phyloP scores from a whole-genome alignment of 202 grass and related monocot species.

The Bolboschoenoplectus hybrid region DNA sequence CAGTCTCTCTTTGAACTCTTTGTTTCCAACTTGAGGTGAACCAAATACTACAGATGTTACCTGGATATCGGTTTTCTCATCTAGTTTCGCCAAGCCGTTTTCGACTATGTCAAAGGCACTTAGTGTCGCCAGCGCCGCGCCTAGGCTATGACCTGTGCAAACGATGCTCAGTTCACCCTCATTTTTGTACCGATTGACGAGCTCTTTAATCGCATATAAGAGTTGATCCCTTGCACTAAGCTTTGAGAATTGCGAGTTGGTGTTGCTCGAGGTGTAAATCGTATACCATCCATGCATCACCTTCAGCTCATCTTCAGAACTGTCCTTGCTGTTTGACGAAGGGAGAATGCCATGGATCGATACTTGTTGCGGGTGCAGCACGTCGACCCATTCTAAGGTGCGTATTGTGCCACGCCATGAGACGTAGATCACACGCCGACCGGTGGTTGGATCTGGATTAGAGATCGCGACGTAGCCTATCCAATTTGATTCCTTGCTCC shows the following conservation, averaged over 20 bases:
- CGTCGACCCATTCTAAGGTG: slow-evolving; percentile 78
- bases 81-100: slow-evolving; percentile 53
- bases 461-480: slow-evolving; percentile 80
- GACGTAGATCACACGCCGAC: slow-evolving; percentile 75
- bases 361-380: slow-evolving; percentile 64
- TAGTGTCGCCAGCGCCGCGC: slow-evolving; percentile 69
- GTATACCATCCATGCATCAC: slow-evolving; percentile 90
- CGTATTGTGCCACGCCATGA: slow-evolving; percentile 86
- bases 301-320: slow-evolving; percentile 44
- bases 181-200: slow-evolving; percentile 53
- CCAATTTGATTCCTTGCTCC: slow-evolving; percentile 98
- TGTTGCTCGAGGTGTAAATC: slow-evolving; percentile 76
- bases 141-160: slow-evolving; percentile 82
- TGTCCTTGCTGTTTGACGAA: slow-evolving; percentile 8
- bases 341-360: slow-evolving; percentile 54
- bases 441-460: slow-evolving; percentile 47
- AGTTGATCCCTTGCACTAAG: slow-evolving; percentile 75
- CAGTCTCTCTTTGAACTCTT: slow-evolving; percentile 67
- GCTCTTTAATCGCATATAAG: slow-evolving; percentile 54
- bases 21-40: slow-evolving; percentile 82
- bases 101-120: slow-evolving; percentile 78
- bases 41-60: slow-evolving; percentile 82
- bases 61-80: slow-evolving; percentile 42
- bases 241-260: slow-evolving; percentile 62
- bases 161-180: slow-evolving; percentile 70